A percentile compares a stretch with the other conserved stretches of the same genome.
Evolutionary conservation across 768 basidiomycete genomes (phyloP).

Genomic region (Boletus rubescentipes): DNA sequence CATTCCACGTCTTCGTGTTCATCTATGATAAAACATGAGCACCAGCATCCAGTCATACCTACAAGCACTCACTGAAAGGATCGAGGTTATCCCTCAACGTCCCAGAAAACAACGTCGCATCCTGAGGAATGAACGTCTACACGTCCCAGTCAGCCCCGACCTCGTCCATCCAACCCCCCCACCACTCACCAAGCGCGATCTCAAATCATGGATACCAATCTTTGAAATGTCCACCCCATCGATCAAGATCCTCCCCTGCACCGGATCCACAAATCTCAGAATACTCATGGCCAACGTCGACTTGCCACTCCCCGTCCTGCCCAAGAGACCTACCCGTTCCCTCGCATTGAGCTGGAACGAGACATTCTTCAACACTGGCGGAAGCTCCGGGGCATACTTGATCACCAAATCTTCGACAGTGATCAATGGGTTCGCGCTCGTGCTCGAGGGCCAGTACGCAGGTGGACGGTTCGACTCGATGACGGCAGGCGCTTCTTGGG

Average conservation of each 20-base stretch:
- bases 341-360: constrained; percentile 70
- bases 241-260: constrained; percentile 70
- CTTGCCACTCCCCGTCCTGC: constrained; percentile 82
- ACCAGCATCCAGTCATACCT: background rate
- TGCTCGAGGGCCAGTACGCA: constrained; percentile 89
- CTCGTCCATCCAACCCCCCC: background rate
- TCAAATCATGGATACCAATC: constrained; percentile 81
- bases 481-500: constrained; percentile 79
- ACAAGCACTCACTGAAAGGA: constrained; percentile 51
- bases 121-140: constrained; percentile 78
- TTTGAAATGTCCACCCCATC: constrained; percentile 87
- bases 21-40: constrained; percentile 32
- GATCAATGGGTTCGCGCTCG: constrained; percentile 57
- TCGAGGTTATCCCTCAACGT: constrained; percentile 75
- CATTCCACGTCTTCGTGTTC: constrained; percentile 82
- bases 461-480: constrained; percentile 77
- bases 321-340: constrained; percentile 78
- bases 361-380: constrained; percentile 71
- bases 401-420: constrained; percentile 73
- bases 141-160: background rate
- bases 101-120: constrained; percentile 78
- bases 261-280: constrained; percentile 81
- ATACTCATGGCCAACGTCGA: constrained; percentile 86
- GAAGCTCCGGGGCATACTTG: constrained; percentile 83
- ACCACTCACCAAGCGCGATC: constrained; percentile 62